phyloP scores from a whole-genome alignment of 371 early-diverging fungal genomes.

The Mucor lusitanicus region DNA sequence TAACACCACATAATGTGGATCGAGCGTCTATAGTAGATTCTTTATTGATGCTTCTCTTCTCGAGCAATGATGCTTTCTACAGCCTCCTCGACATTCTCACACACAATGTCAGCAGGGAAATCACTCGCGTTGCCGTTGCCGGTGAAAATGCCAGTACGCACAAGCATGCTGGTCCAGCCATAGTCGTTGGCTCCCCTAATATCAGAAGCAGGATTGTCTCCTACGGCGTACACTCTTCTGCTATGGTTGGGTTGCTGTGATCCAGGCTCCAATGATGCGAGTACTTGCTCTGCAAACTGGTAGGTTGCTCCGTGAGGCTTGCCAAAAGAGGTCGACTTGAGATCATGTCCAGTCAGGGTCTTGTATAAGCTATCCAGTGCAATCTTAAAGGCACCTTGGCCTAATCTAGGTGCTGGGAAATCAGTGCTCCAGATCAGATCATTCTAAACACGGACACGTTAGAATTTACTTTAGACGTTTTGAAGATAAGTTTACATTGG shows the following conservation, averaged over 20 bases:
- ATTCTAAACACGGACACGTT: constrained; percentile 21
- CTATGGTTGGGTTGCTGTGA: background rate
- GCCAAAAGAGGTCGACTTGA: constrained; percentile 78
- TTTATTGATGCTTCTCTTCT: constrained; percentile 20
- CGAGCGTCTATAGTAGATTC: background rate
- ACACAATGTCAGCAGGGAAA: constrained; percentile 61
- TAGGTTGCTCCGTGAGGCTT: constrained; percentile 82
- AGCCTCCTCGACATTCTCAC: constrained; percentile 78
- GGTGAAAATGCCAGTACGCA: constrained; percentile 80
- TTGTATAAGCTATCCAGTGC: constrained; percentile 62
- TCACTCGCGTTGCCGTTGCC: constrained; percentile 57
- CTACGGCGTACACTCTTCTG: constrained; percentile 63
- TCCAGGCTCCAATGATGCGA: constrained; percentile 31
- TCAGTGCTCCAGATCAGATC: constrained; percentile 85
- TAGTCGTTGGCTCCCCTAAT: constrained; percentile 81
- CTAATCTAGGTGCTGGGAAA: constrained; percentile 74
- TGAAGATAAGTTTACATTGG: constrained; percentile 55
- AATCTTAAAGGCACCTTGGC: constrained; percentile 79
- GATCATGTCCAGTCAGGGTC: constrained; percentile 35
- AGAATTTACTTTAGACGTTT: background rate
- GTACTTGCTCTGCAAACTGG: constrained; percentile 63
- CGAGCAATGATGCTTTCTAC: constrained; percentile 58
- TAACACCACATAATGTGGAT: background rate
- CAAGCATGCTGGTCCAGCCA: constrained; percentile 83
- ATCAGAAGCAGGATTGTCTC: constrained; percentile 79